Evolutionary conservation across 106 monocot species (phyloP).

Genomic region (Ottelia alismoides): DNA sequence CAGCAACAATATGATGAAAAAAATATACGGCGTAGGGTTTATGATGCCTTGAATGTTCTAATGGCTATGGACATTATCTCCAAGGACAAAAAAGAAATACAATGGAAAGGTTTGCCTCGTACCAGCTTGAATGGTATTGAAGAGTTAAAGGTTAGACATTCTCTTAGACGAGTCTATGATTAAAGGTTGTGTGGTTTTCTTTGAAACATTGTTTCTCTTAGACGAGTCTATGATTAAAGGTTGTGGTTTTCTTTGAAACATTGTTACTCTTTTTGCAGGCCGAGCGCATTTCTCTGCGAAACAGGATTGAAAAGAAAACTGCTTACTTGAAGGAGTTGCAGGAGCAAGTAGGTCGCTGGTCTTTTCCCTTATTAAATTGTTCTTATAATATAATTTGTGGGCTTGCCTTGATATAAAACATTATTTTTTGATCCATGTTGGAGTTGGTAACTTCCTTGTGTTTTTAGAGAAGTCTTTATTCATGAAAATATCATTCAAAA

Average conservation of each 20-base stretch:
- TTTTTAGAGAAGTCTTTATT: too few species aligned
- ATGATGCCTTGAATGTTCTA: slow-evolving; percentile 89
- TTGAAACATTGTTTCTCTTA: background rate
- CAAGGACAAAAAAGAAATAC: slow-evolving; percentile 95
- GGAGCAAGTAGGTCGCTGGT: slow-evolving; percentile 43
- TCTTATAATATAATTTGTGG: too few species aligned
- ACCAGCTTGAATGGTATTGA: slow-evolving; percentile 76
- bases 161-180: background rate
- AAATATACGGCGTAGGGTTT: slow-evolving; percentile 87
- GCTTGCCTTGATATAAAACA: too few species aligned
- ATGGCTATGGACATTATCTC: slow-evolving; percentile 98
- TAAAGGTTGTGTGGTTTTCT: background rate
- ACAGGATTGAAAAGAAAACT: slow-evolving; percentile 62
- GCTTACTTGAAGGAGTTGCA: slow-evolving; percentile 77
- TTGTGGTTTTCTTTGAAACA: too few species aligned
- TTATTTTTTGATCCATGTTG: too few species aligned
- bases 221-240: too few species aligned
- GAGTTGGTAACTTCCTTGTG: too few species aligned
- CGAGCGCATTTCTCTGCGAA: slow-evolving; percentile 46
- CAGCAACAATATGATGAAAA: slow-evolving; percentile 98
- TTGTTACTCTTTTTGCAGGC: too few species aligned
- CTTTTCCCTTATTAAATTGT: too few species aligned
- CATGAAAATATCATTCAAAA: too few species aligned
- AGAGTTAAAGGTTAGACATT: slow-evolving; percentile 60
- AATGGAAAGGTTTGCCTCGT: slow-evolving; percentile 93